phyloP scores from a whole-genome alignment of 495 filamentous ascomycete species.

The Podospora fimiseda region DNA sequence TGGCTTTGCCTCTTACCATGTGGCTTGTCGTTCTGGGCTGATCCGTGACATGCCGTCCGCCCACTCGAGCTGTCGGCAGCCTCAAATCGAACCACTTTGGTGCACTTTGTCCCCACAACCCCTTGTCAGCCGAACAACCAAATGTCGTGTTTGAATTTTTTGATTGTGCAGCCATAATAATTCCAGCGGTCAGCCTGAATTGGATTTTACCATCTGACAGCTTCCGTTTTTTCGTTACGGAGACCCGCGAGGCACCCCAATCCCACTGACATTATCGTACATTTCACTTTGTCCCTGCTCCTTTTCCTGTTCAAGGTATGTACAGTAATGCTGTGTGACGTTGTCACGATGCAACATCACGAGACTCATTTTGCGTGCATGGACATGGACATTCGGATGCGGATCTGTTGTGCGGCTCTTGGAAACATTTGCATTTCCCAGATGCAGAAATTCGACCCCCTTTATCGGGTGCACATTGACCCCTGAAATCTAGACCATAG shows the following conservation, averaged over 20 bases:
- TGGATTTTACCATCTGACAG: not conserved
- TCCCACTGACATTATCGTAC: no score
- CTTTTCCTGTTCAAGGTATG: no score
- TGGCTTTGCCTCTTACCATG: conserved; percentile 16
- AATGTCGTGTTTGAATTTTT: conserved; percentile 1
- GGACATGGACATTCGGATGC: not conserved
- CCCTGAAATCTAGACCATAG: not conserved
- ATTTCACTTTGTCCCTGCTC: no score
- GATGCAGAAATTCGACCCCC: no score
- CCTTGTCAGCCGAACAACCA: conserved; percentile 1
- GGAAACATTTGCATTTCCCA: no score
- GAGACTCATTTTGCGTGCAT: no score
- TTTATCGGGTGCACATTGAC: no score
- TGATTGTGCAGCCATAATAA: not conserved
- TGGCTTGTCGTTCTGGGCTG: conserved; percentile 31
- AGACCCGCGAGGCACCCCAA: no score
- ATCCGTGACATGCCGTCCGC: conserved; percentile 3
- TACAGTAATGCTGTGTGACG: not conserved
- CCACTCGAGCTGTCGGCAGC: not conserved
- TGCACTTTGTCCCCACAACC: conserved; percentile 1
- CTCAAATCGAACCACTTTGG: conserved; percentile 10
- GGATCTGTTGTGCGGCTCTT: no score
- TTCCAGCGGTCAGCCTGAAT: not conserved
- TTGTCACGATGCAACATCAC: not conserved
- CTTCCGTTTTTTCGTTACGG: no score